These are phyloP conservation scores for Argentina anserina DNA, from an alignment of 306 rosid genomes.

Conservation along the genomic window DNA sequence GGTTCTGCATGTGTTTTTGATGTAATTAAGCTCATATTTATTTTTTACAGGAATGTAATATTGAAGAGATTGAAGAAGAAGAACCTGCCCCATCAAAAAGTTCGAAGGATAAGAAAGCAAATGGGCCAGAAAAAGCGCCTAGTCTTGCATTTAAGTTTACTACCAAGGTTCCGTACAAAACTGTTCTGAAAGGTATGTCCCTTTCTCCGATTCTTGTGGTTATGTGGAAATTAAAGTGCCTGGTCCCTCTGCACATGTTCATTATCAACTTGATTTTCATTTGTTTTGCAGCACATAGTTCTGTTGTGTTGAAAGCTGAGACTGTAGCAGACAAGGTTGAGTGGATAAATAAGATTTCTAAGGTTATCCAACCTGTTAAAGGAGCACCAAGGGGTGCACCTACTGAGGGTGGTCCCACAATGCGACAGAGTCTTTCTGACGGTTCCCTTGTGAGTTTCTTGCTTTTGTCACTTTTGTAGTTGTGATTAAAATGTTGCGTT, in stretches of 20 bases:
- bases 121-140: slow-evolving; percentile 66
- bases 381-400: slow-evolving; percentile 60
- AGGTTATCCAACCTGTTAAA: slow-evolving; percentile 66
- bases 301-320: slow-evolving; percentile 87
- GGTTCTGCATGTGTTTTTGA: neutral
- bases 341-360: slow-evolving; percentile 82
- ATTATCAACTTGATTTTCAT: slow-evolving; percentile 4
- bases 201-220: slow-evolving; percentile 8
- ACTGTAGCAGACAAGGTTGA: slow-evolving; percentile 70
- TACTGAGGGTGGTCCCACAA: slow-evolving; percentile 58
- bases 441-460: slow-evolving; percentile 80
- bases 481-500: neutral
- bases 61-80: slow-evolving; percentile 85
- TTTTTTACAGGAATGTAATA: slow-evolving; percentile 64
- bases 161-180: slow-evolving; percentile 83
- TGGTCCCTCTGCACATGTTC: neutral
- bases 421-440: slow-evolving; percentile 88
- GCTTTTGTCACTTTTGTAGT: neutral
- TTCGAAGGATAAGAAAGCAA: slow-evolving; percentile 87
- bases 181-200: slow-evolving; percentile 74
- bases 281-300: slow-evolving; percentile 70
- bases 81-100: slow-evolving; percentile 69
- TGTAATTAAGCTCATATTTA: slow-evolving; percentile 14
- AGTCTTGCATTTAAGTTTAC: slow-evolving; percentile 82
- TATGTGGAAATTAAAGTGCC: neutral